Percentiles rank a stretch among this genome's conserved stretches.
These are phyloP conservation scores for Eleusine coracana DNA, from an alignment of 176 grass and related monocot species.

Conservation along the genomic window DNA sequence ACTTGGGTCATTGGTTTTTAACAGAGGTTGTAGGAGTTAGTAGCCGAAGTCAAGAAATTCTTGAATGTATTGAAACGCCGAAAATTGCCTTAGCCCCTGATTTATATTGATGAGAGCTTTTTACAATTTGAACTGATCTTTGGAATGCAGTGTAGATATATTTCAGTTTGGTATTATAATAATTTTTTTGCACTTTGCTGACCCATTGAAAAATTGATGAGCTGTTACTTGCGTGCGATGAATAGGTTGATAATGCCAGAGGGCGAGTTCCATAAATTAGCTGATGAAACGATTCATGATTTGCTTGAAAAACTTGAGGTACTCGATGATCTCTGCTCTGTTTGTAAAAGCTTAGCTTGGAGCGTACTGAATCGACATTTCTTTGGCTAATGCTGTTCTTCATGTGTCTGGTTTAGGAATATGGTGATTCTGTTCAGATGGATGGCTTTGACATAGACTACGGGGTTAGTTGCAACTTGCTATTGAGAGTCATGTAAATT, in stretches of 20 bases:
- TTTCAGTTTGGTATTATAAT: neutral
- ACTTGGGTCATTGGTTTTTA: neutral
- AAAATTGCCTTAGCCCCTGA: neutral
- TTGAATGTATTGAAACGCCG: neutral
- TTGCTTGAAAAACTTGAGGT: conserved; percentile 86
- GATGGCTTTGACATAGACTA: conserved; percentile 91
- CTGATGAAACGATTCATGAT: conserved; percentile 77
- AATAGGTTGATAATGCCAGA: conserved; percentile 70
- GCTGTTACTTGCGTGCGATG: neutral
- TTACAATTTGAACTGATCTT: neutral
- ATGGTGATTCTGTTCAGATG: conserved; percentile 72
- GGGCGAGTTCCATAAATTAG: conserved; percentile 79
- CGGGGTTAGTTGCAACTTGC: conserved; percentile 62
- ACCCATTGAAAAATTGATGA: neutral
- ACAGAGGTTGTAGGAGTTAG: neutral
- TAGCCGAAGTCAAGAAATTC: neutral
- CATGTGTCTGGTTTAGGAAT: conserved; percentile 56
- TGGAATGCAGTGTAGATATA: neutral
- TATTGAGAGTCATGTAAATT: neutral
- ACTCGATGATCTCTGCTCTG: conserved; percentile 13
- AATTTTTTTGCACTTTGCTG: neutral
- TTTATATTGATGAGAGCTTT: neutral
- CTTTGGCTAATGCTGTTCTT: conserved; percentile 29
- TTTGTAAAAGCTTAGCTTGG: neutral
- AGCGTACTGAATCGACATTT: neutral